Conservation (phyloP, 2,329 filamentous ascomycete species). For the Colletotrichum endophyticum region DNA sequence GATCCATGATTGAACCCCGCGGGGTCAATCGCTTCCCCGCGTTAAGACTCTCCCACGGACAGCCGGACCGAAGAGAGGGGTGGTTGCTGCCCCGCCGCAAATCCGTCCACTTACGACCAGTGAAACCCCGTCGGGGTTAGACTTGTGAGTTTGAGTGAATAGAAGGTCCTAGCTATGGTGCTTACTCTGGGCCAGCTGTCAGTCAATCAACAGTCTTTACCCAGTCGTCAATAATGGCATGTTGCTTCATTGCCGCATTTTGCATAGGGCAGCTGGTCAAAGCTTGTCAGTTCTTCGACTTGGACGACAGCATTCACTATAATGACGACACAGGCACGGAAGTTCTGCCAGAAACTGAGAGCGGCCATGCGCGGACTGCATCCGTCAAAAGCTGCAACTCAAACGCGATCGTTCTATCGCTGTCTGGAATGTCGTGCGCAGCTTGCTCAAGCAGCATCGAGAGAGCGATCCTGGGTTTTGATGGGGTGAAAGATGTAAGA, state of each 20-base stretch:
- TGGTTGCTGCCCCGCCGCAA: not conserved
- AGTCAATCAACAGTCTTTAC: not conserved
- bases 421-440: not conserved
- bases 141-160: not conserved
- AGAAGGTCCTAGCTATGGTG: not conserved
- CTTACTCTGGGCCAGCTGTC: not conserved
- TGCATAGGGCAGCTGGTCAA: not conserved
- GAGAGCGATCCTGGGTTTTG: not conserved
- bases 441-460: not conserved
- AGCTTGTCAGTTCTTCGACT: not conserved
- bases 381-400: not conserved
- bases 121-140: not conserved
- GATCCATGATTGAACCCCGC: not conserved
- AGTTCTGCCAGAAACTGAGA: not conserved
- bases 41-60: not conserved
- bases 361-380: not conserved
- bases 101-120: not conserved
- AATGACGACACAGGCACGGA: not conserved
- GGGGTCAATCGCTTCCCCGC: not conserved
- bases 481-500: not conserved
- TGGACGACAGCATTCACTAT: not conserved
- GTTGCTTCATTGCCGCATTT: not conserved
- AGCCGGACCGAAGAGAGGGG: not conserved
- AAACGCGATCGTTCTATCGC: not conserved
- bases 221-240: not conserved